A percentile compares a stretch with the other conserved stretches of the same genome.
Conservation (phyloP, 495 filamentous ascomycete genomes). For the Pseudotulostoma volvatum region DNA sequence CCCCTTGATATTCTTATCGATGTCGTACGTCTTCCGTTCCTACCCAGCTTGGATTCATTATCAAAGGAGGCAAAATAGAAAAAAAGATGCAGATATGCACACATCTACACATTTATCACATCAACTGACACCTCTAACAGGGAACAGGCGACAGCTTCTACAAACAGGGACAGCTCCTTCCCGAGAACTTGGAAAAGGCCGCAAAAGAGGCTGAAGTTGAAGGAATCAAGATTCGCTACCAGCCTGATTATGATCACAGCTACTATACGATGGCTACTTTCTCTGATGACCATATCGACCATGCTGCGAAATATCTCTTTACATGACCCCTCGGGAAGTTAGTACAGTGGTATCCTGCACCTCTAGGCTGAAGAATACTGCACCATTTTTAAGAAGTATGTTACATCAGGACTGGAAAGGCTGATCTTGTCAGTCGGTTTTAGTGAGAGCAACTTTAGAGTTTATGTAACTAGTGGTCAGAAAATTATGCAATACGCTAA, state of each 20-base stretch:
- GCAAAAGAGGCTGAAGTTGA: constrained; percentile 52
- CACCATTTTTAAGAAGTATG: no score
- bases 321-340: no score
- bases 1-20: constrained; percentile 65
- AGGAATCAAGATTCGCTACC: constrained; percentile 60
- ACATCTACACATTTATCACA: no score
- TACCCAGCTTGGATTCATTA: neutral
- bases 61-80: no score
- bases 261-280: constrained; percentile 91
- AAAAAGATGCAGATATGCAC: no score
- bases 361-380: no score
- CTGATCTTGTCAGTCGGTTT: no score
- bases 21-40: constrained; percentile 39
- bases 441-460: no score
- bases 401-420: no score
- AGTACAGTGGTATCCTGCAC: no score
- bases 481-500: no score
- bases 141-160: constrained; percentile 93
- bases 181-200: constrained; percentile 78
- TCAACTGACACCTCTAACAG: constrained; percentile 16
- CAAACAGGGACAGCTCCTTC: constrained; percentile 78
- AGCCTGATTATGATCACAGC: constrained; percentile 88
- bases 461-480: no score
- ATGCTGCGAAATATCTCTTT: constrained; percentile 71
- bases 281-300: constrained; percentile 74